Evolutionary conservation across 208 protist species (phyloP).

Genomic region (Leishmania tarentolae): DNA sequence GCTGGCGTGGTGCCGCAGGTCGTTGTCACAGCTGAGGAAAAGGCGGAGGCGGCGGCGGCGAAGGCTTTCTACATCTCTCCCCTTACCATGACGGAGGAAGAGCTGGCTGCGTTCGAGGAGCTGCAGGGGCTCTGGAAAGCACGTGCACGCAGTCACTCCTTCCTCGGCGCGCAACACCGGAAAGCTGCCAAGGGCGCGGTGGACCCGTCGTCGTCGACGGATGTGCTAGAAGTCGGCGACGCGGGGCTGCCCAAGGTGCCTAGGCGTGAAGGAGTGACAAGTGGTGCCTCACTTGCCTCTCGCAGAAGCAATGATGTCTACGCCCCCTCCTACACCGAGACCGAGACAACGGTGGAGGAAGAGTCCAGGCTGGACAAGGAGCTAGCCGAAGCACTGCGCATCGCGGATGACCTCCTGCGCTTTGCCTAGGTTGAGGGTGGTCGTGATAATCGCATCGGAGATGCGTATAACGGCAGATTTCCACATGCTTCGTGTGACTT

Average conservation of each 20-base stretch:
- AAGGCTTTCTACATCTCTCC: constrained; percentile 62
- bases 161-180: constrained; percentile 57
- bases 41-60: constrained; percentile 45
- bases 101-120: constrained; percentile 82
- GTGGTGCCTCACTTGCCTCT: neutral
- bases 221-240: neutral
- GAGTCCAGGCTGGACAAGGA: constrained; percentile 36
- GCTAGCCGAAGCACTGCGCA: constrained; percentile 69
- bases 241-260: neutral
- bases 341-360: constrained; percentile 23
- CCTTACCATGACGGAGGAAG: constrained; percentile 60
- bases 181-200: constrained; percentile 21
- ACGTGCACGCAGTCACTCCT: constrained; percentile 59
- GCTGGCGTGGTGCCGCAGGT: constrained; percentile 80
- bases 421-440: constrained; percentile 22
- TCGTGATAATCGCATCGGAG: neutral
- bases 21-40: constrained; percentile 66
- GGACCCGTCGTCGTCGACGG: constrained; percentile 3
- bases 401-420: constrained; percentile 75
- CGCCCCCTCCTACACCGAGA: constrained; percentile 9
- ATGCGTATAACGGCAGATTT: neutral
- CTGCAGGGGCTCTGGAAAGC: constrained; percentile 80
- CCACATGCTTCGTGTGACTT: neutral
- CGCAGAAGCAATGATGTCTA: neutral
- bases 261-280: neutral